Base-by-base conservation (phyloP, 192 early-diverging fungal genomes). In the Phycomyces blakesleeanus region DNA sequence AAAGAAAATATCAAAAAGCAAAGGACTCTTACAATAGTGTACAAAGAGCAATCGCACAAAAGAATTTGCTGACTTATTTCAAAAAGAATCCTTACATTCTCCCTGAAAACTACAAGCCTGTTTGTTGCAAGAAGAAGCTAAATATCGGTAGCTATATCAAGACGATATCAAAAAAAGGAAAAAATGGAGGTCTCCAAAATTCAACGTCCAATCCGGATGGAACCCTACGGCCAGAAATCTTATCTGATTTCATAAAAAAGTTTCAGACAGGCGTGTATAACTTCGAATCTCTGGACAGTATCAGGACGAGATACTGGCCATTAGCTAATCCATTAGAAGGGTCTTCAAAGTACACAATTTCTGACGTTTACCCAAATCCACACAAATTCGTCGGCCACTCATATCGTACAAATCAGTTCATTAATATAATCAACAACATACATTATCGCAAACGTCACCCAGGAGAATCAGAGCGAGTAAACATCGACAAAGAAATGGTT, bases 11-110 rank as follows among this genome's bases (percentile, higher is more conserved):
- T 40, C 61, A 76, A 0, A 66, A 71, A 8, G 75, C 86, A 1
- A 78, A 88, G 51, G 66, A 71, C 0, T 55, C 76, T 5, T 91
- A 93, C 78, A 79, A 83, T 25, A 51, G 63, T 6, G 81, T 93
- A 4, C 91, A 93, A 66, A 78, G 78, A 12, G 64, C 75, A 1
- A 89, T 93, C 27, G 61, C 78, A 15, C 72, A 75, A 39, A 76
- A 81, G 16, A 70, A 67, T 18, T 66, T 72, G 53, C 65, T 89
- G n/a, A 18, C 57, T 65, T 90, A 81, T 51, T 74, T 72, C 15
- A 12, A 9, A 1, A 37, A 61, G 12, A 61, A 68, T 16, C 73
- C 78, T 1, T 59, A 74, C 2, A 71, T 90, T 52, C 41, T 91
- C 0, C 90, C 90, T 0, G 12, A 29, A 11, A 67, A 68, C 1